These are phyloP conservation scores for Lentinus tigrinus DNA, from an alignment of 768 basidiomycete species.

Conservation along the genomic window DNA sequence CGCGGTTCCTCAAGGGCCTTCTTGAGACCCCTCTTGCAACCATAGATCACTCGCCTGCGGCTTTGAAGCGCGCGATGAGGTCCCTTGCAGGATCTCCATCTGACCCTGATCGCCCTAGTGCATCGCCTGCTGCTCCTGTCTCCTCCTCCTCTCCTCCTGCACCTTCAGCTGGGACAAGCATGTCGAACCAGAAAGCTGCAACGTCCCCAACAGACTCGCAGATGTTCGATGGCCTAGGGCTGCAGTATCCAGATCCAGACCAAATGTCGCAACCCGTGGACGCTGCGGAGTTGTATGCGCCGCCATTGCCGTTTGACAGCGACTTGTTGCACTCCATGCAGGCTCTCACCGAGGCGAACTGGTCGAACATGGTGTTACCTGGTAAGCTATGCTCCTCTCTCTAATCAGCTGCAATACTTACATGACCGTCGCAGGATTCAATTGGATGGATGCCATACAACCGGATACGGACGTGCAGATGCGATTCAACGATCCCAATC, in stretches of 20 bases:
- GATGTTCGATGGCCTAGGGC: conserved; percentile 11
- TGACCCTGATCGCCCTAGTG: neutral
- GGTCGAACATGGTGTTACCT: conserved; percentile 56
- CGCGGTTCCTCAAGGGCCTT: conserved; percentile 73
- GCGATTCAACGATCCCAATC: neutral
- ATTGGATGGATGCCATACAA: conserved; percentile 24
- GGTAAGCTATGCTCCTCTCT: conserved; percentile 33
- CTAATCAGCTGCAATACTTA: neutral
- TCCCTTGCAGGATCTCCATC: neutral
- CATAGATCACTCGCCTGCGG: conserved; percentile 14
- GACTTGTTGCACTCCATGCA: conserved; percentile 64
- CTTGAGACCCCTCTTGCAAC: conserved; percentile 39
- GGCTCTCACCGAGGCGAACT: conserved; percentile 52
- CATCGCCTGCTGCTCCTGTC: neutral
- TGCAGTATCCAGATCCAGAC: conserved; percentile 14
- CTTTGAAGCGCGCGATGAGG: conserved; percentile 4
- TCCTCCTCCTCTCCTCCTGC: neutral
- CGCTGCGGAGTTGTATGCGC: conserved; percentile 45
- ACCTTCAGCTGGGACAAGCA: neutral
- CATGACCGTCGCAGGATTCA: conserved; percentile 12
- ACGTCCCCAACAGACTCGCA: conserved; percentile 4
- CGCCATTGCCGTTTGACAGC: conserved; percentile 55
- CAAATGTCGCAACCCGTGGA: conserved; percentile 21
- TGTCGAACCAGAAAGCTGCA: neutral
- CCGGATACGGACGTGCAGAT: conserved; percentile 15